Evolutionary conservation across 2,329 filamentous ascomycete genomes (phyloP).

Genomic region (Fusarium sp.): DNA sequence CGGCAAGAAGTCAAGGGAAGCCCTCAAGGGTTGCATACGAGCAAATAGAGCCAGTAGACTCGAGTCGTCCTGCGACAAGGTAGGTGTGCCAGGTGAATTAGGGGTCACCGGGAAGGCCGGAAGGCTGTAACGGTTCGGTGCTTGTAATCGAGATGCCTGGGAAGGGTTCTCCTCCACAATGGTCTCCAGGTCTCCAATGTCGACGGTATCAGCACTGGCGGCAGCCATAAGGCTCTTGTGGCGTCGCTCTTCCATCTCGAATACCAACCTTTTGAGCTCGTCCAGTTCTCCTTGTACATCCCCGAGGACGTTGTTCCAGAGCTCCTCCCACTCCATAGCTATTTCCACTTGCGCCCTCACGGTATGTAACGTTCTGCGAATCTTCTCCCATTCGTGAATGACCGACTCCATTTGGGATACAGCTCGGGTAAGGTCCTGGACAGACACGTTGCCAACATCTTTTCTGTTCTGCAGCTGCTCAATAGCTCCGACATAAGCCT

Average conservation of each 20-base stretch:
- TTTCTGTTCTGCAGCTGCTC: conserved; percentile 86
- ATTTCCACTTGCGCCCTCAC: conserved; percentile 95
- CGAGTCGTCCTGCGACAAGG: conserved; percentile 82
- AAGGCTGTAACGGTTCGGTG: conserved; percentile 78
- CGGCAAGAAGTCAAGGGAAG: conserved; percentile 94
- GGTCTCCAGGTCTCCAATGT: conserved; percentile 91
- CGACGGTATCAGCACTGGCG: conserved; percentile 74
- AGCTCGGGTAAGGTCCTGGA: conserved; percentile 79
- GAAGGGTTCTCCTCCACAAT: conserved; percentile 90
- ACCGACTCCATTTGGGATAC: conserved; percentile 93
- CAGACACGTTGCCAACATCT: conserved; percentile 81
- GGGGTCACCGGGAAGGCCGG: conserved; percentile 75
- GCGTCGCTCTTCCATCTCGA: conserved; percentile 97
- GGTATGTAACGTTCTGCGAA: conserved; percentile 81
- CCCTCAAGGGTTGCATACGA: conserved; percentile 92
- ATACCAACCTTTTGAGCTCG: conserved; percentile 83
- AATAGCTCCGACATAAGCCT: conserved; percentile 94
- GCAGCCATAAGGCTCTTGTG: conserved; percentile 82
- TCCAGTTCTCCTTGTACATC: conserved; percentile 93
- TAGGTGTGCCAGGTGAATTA: conserved; percentile 69
- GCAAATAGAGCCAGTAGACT: conserved; percentile 92
- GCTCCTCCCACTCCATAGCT: conserved; percentile 98
- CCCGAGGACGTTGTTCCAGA: conserved; percentile 94
- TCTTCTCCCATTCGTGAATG: conserved; percentile 85
- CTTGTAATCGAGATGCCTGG: conserved; percentile 64